These are phyloP conservation scores for Terana coerulea DNA, from an alignment of 768 basidiomycete species.

Conservation along the genomic window DNA sequence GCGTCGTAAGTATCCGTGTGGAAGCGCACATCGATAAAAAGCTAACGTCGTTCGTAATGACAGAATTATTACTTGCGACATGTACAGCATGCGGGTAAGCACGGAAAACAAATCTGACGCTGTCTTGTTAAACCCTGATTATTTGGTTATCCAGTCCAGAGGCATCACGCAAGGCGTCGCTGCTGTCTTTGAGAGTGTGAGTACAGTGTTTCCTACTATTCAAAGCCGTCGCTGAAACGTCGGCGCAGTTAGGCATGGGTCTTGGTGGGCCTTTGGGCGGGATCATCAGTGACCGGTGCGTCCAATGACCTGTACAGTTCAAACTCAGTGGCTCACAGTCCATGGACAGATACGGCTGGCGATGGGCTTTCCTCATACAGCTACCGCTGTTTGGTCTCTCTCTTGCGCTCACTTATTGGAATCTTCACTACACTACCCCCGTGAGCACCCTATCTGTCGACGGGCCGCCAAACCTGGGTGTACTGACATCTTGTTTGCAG, in stretches of 20 bases:
- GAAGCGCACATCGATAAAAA: not conserved
- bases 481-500: constrained; percentile 31
- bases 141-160: constrained; percentile 43
- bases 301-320: not conserved
- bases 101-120: too few relatives aligned
- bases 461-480: too few relatives aligned
- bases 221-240: not conserved
- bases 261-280: constrained; percentile 78
- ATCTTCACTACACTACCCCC: constrained; percentile 64
- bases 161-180: constrained; percentile 71
- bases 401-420: constrained; percentile 50
- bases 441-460: constrained; percentile 38
- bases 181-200: constrained; percentile 68
- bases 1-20: constrained; percentile 50
- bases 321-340: not conserved
- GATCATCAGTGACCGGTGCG: constrained; percentile 62
- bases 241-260: constrained; percentile 69
- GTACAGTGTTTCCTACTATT: too few relatives aligned
- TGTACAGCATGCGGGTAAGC: constrained; percentile 73
- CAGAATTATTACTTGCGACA: constrained; percentile 75
- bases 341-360: constrained; percentile 62
- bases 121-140: too few relatives aligned
- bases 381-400: constrained; percentile 66
- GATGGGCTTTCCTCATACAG: constrained; percentile 78
- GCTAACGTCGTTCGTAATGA: not conserved